Conservation (phyloP, 345 rosid genomes). For the Eucalyptus urophylla region DNA sequence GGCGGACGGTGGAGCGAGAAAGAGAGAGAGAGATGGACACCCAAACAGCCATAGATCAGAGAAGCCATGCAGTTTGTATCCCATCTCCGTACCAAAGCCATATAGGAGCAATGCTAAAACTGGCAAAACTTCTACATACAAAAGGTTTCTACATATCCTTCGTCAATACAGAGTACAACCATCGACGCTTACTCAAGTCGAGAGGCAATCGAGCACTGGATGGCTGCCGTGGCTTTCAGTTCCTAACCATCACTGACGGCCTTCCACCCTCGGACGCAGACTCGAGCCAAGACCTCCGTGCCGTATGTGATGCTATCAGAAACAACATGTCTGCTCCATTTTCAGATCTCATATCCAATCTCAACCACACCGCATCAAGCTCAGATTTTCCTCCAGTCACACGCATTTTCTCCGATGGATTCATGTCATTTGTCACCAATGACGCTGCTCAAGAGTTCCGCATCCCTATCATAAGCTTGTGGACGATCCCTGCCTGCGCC, state of each 20-base stretch:
- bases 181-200: background rate
- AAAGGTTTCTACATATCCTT: background rate
- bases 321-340: background rate
- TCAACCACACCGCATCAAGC: background rate
- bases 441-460: background rate
- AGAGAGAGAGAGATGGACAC: background rate
- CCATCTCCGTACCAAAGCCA: slow-evolving; percentile 1
- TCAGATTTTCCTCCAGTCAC: background rate
- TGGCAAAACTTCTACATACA: background rate
- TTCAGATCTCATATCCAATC: background rate
- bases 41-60: background rate
- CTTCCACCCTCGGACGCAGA: background rate
- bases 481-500: background rate
- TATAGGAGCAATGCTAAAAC: background rate
- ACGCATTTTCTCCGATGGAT: background rate
- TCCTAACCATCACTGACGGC: background rate
- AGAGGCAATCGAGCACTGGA: background rate
- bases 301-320: background rate
- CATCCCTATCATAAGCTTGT: background rate
- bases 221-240: background rate
- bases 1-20: background rate
- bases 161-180: background rate
- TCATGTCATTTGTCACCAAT: background rate
- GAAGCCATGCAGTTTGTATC: background rate
- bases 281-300: background rate